These are phyloP conservation scores for Magnaporthales sp. DNA, from an alignment of 2,329 filamentous ascomycete genomes.

Conservation along the genomic window DNA sequence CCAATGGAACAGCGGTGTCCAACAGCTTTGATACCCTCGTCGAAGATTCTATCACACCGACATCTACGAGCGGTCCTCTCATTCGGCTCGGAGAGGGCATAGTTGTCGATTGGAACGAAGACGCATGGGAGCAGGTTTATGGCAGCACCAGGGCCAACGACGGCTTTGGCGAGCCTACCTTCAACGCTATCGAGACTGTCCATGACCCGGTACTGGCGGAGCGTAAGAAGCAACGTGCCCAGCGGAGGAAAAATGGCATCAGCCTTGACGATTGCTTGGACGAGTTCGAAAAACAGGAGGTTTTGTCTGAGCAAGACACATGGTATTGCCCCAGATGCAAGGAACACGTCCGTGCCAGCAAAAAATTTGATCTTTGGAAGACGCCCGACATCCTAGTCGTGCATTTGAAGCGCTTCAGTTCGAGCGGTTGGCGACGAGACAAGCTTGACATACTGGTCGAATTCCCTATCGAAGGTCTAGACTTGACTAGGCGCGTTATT, in stretches of 20 bases:
- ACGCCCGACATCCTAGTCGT: conserved; percentile 90
- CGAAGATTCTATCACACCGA: conserved; percentile 21
- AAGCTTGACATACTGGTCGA: conserved; percentile 89
- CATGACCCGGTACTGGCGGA: conserved; percentile 56
- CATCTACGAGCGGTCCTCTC: conserved; percentile 45
- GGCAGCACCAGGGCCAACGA: conserved; percentile 35
- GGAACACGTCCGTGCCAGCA: conserved; percentile 82
- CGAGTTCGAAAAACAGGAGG: conserved; percentile 89
- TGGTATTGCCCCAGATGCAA: conserved; percentile 98
- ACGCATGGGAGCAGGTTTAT: conserved; percentile 66
- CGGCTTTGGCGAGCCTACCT: conserved; percentile 52
- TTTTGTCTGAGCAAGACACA: conserved; percentile 88
- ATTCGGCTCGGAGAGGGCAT: conserved; percentile 78
- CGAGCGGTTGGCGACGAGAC: conserved; percentile 70
- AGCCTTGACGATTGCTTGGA: conserved; percentile 84
- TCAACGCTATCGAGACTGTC: conserved; percentile 39
- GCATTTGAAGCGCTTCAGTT: conserved; percentile 92
- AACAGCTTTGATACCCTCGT: conserved; percentile 13
- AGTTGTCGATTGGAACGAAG: conserved; percentile 73
- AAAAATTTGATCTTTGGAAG: conserved; percentile 97
- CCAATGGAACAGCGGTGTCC: conserved; percentile 16
- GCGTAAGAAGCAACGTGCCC: conserved; percentile 52
- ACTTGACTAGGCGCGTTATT: conserved; percentile 72
- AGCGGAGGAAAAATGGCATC: conserved; percentile 66
- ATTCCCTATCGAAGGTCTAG: conserved; percentile 81